Conservation (phyloP, 2,329 filamentous ascomycete genomes). For the Aspergillus arachidicola region DNA sequence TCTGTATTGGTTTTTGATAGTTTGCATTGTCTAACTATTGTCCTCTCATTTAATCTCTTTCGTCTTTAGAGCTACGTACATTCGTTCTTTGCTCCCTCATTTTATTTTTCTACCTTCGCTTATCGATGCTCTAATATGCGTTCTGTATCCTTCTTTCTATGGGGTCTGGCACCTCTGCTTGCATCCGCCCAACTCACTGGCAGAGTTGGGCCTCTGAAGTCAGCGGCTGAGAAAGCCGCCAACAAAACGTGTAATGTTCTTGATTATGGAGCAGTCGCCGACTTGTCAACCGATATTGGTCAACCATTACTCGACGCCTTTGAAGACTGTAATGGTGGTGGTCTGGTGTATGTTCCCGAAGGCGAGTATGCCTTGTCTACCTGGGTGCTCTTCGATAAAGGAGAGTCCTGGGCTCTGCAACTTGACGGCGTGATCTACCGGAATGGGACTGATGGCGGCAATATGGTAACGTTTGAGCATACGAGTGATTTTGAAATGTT, state of each 20-base stretch:
- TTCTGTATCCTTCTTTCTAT: no score
- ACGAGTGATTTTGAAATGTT: conserved; percentile 57
- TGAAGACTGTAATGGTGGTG: conserved; percentile 54
- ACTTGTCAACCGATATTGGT: conserved; percentile 55
- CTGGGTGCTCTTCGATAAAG: conserved; percentile 53
- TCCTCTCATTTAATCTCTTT: no score
- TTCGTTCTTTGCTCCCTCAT: no score
- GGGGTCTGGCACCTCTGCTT: conserved; percentile 29
- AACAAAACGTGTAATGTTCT: conserved; percentile 56
- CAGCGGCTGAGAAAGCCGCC: conserved; percentile 45
- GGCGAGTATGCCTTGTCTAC: conserved; percentile 55
- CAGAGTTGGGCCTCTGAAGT: conserved; percentile 49
- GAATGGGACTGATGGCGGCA: conserved; percentile 52
- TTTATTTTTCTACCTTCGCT: no score
- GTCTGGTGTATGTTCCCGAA: conserved; percentile 53
- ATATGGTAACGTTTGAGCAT: conserved; percentile 57
- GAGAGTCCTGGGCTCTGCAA: conserved; percentile 54
- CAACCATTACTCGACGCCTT: conserved; percentile 53
- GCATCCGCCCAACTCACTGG: conserved; percentile 44
- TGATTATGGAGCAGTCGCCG: conserved; percentile 55
- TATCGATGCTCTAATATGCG: no score
- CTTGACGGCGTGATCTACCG: conserved; percentile 58
- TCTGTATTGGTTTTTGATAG: no score
- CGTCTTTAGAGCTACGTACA: no score
- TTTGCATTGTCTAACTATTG: no score